Base-by-base conservation (phyloP, 176 grass and related monocot species). In the Eleusine indica region DNA sequence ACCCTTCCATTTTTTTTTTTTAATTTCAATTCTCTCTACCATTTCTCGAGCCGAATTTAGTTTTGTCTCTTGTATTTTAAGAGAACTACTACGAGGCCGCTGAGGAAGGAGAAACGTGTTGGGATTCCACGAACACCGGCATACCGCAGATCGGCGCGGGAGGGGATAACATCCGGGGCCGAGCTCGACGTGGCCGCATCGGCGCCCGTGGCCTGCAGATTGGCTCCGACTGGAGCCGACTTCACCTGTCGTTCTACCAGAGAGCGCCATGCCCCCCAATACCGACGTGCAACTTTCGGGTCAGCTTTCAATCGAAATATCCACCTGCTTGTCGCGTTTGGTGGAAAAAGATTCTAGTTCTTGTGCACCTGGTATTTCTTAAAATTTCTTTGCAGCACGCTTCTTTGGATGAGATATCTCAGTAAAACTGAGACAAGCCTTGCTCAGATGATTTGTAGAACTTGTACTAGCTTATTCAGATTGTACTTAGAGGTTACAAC, bases 131-230 rank as follows among this genome's bases (percentile, higher is more conserved):
- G 49, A 49, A 82, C 83, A 83, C 83, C 83, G 78, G 47, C 58
- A 72, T 78, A 78, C 83, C 83, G 78, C 72, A 89, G 52, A 18
- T 17, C 61, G 15, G 15, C 14, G n/a, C 29, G 52, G 48, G 6
- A 86, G 11, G 11, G 64, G 86, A 89, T 89, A 87, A 84, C 66
- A 65, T 25, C 1, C 72, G 15, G 47, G 1, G 2, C 19, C 4
- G 74, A 46, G 16, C 38, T 8, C 60, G 69, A 92, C 87, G 87
- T 94, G 93, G 93, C 39, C 49, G 79, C 73, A 41, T 83, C 57
- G 19, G 56, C 56, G 8, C 82, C 93, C 54, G 13, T 86, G 54
- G 44, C 51, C 68, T 80, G 85, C 54, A 57, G 86, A 89, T 87
- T 83, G 86, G 79, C 76, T 76, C 76, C 73, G 44, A 62, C 41